These are phyloP conservation scores for Rhynchosporium agropyri DNA, from an alignment of 2,329 filamentous ascomycete species.

Conservation along the genomic window DNA sequence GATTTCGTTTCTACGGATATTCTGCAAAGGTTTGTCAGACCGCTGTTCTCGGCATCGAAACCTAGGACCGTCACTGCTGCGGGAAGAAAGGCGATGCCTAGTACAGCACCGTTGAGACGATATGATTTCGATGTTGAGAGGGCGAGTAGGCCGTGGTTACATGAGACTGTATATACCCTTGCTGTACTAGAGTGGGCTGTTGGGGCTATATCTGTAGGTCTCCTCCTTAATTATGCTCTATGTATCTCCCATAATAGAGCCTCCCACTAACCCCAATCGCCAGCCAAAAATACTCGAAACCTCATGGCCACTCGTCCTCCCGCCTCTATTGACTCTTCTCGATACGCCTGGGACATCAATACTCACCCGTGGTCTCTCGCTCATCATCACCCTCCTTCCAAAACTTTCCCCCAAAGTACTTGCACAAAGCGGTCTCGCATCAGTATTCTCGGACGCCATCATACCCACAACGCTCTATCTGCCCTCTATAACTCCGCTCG, in stretches of 20 bases:
- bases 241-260: background rate
- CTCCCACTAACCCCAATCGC: background rate
- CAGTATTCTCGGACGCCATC: constrained; percentile 69
- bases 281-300: constrained; percentile 51
- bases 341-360: constrained; percentile 62
- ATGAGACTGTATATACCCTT: constrained; percentile 52
- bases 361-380: constrained; percentile 58
- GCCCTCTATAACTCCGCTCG: constrained; percentile 74
- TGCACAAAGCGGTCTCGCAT: constrained; percentile 62
- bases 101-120: constrained; percentile 45
- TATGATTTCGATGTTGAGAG: constrained; percentile 46
- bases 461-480: constrained; percentile 75
- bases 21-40: constrained; percentile 65
- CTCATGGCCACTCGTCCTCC: constrained; percentile 70
- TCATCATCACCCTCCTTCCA: constrained; percentile 57
- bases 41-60: constrained; percentile 63
- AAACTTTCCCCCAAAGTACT: constrained; percentile 55
- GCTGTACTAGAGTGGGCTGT: constrained; percentile 66
- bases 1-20: constrained; percentile 57
- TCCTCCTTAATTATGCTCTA: background rate
- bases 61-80: constrained; percentile 57
- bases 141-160: constrained; percentile 64
- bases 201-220: constrained; percentile 51
- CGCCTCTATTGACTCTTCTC: constrained; percentile 68
- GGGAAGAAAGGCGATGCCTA: constrained; percentile 57